Evolutionary conservation across 768 basidiomycete species (phyloP), one percentile per base, ranked within the genome.

Genomic region (Hericium erinaceus): DNA sequence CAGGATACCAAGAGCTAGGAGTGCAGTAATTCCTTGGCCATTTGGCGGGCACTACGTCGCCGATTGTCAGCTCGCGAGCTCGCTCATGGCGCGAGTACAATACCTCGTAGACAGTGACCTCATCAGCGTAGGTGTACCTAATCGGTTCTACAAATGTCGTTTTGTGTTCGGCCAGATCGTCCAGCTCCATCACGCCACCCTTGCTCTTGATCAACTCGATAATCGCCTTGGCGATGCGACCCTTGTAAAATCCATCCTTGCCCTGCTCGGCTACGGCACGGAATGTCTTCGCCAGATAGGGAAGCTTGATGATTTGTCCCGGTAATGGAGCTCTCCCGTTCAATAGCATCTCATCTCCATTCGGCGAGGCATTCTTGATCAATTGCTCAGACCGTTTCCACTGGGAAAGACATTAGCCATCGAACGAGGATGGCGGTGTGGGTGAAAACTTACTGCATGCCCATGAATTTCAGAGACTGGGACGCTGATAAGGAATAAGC

Each of bases 21-120:
- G 78, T 0, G 97, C 92, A 4, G 95, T 95, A 44, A 99, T 81
- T n/a, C 86, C 84, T 86, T 98, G 95, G 9, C 95, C 94, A 68
- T 97, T 98, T 0, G 95, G 95, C 8, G 95, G 95, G 65, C 93
- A 95, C 92, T 62, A 37, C 11, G 92, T 48, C 22, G 6, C 44
- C 5, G 22, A 11, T 18, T 46, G 16, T 46, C 16, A 46, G 44
- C 12, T 20, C 9, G 11, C 4, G 7, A 33, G 6, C 33, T 33
- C 9, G 7, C 16, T 10, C 44, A 20, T 15, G 44, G 16, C 16
- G 2, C 44, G 4, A 13, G 2, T 46, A 48, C 15, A 33, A 59
- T 64, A 89, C 93, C 80, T 99, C 95, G 69, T 92, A 92, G 0
- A 98, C 76, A 0, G 93, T 92, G 7, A 98, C 87, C 58, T 93